Percentiles rank a stretch among this genome's conserved stretches.
Evolutionary conservation across 139 green algal genomes (phyloP).

Genomic region (Chlamydomonas eustigma): DNA sequence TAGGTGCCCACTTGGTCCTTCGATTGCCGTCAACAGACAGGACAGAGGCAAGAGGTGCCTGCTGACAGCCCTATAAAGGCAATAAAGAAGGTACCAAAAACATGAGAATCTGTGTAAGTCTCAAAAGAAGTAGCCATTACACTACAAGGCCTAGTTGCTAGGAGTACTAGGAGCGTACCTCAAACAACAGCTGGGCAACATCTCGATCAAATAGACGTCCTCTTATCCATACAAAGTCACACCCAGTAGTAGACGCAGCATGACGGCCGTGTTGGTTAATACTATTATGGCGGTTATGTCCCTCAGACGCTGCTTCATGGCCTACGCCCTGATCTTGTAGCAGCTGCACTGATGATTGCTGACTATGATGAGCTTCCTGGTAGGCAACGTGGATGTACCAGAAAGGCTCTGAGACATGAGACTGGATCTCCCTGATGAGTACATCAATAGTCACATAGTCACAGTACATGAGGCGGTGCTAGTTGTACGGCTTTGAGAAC

Average conservation of each 20-base stretch:
- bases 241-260: constrained; percentile 8
- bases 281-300: neutral
- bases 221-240: constrained; percentile 74
- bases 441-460: too few species aligned
- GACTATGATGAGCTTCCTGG: neutral
- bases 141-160: too few species aligned
- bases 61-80: constrained; percentile 16
- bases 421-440: constrained; percentile 81
- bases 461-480: too few species aligned
- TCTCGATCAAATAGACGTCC: constrained; percentile 83
- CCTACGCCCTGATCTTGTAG: neutral
- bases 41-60: constrained; percentile 18
- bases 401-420: constrained; percentile 88
- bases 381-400: constrained; percentile 62
- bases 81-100: neutral
- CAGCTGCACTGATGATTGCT: neutral
- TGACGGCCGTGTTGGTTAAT: neutral
- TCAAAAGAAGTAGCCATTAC: too few species aligned
- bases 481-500: too few species aligned
- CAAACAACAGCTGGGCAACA: constrained; percentile 70
- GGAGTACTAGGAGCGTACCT: constrained; percentile 61
- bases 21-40: constrained; percentile 31
- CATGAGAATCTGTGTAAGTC: too few species aligned
- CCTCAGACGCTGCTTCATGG: neutral
- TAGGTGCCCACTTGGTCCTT: constrained; percentile 40